Evolutionary conservation across 2,329 filamentous ascomycete species (phyloP).

Genomic region (Aspergillus sp.): DNA sequence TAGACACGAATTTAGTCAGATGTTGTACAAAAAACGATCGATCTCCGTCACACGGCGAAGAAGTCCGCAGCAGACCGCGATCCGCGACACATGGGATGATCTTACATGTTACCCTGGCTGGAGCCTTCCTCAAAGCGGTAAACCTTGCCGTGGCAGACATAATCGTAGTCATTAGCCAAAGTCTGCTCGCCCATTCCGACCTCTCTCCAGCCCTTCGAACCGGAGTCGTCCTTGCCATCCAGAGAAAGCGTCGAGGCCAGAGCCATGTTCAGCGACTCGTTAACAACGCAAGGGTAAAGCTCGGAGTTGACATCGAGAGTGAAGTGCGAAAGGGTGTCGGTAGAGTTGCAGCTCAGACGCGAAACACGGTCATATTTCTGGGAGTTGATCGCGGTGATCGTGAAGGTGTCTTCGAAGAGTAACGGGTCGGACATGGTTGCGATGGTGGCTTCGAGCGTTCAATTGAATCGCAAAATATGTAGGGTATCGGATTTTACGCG

Average conservation of each 20-base stretch:
- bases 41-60: not conserved
- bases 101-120: slow-evolving; percentile 81
- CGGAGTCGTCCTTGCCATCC: slow-evolving; percentile 76
- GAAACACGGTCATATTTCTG: slow-evolving; percentile 95
- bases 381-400: slow-evolving; percentile 73
- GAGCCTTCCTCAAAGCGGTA: slow-evolving; percentile 56
- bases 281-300: slow-evolving; percentile 74
- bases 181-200: slow-evolving; percentile 58
- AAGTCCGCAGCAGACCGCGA: not conserved
- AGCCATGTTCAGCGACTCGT: slow-evolving; percentile 77
- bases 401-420: slow-evolving; percentile 92
- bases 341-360: slow-evolving; percentile 75
- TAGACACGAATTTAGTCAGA: slow-evolving; percentile 46
- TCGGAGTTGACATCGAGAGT: slow-evolving; percentile 93
- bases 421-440: slow-evolving; percentile 76
- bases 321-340: slow-evolving; percentile 73
- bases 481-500: not conserved
- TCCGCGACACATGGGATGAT: slow-evolving; percentile 33
- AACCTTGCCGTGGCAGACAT: slow-evolving; percentile 55
- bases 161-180: slow-evolving; percentile 55
- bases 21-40: not conserved
- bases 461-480: not conserved
- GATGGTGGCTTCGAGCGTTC: slow-evolving; percentile 27
- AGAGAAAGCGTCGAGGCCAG: slow-evolving; percentile 83
- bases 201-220: slow-evolving; percentile 76